Conservation (phyloP, 2,329 filamentous ascomycete species). For the Dothideomycetes sp. region DNA sequence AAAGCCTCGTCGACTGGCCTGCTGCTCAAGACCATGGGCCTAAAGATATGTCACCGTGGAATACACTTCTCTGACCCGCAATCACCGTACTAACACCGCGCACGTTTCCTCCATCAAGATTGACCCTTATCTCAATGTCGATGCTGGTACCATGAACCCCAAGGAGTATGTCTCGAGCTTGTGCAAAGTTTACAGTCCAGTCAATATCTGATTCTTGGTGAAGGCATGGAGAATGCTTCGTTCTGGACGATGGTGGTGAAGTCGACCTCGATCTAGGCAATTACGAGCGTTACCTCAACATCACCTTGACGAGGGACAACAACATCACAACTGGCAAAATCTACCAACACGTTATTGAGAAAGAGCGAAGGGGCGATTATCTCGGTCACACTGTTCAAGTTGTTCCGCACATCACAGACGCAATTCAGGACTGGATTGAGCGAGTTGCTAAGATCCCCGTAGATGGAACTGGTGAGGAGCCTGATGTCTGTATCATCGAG, state of each 20-base stretch:
- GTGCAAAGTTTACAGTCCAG: background rate
- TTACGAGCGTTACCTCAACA: slow-evolving; percentile 71
- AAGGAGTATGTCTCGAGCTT: slow-evolving; percentile 38
- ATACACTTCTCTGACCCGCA: background rate
- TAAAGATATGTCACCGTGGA: slow-evolving; percentile 51
- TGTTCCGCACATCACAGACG: slow-evolving; percentile 84
- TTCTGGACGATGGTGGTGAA: slow-evolving; percentile 73
- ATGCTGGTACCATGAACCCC: slow-evolving; percentile 62
- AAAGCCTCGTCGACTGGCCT: slow-evolving; percentile 60
- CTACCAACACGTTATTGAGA: slow-evolving; percentile 78
- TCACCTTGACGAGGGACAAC: slow-evolving; percentile 72
- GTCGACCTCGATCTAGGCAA: slow-evolving; percentile 66
- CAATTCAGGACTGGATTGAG: slow-evolving; percentile 87
- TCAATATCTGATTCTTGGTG: slow-evolving; percentile 4
- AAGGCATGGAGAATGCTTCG: slow-evolving; percentile 81
- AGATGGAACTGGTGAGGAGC: slow-evolving; percentile 69
- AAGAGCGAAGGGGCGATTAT: slow-evolving; percentile 63
- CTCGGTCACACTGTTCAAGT: slow-evolving; percentile 87
- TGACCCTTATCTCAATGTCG: slow-evolving; percentile 65
- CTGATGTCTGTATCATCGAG: slow-evolving; percentile 86
- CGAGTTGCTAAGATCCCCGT: slow-evolving; percentile 76
- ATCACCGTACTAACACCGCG: slow-evolving; percentile 17
- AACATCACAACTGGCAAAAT: slow-evolving; percentile 98
- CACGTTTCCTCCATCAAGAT: slow-evolving; percentile 59
- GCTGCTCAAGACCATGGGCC: slow-evolving; percentile 67